Base-by-base conservation (phyloP, 83 land plant genomes). In the Picea mariana region DNA sequence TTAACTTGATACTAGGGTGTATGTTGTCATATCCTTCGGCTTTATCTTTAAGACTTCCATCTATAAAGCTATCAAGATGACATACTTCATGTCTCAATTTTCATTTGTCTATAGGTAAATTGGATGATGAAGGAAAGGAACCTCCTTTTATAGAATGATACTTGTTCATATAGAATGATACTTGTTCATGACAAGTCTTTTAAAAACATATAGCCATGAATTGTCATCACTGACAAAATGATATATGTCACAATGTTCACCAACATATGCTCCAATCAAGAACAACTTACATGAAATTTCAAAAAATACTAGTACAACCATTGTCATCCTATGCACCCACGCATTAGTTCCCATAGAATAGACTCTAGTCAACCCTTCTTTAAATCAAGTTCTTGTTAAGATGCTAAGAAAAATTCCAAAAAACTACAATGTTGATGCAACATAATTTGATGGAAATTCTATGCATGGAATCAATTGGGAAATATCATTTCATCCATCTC, bases 371-470 rank as follows among this genome's bases (percentile, higher is more conserved):
- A 31, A 31, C 31, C 31, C 31, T 31, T 31, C 31, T 31, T 31
- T 31, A 31, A 31, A 31, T 31, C 31, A 31, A 31, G 31, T 31
- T 31, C 99, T 93, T 89, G 79, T 63, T 82, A 84, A 87, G 94
- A 97, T 34, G 96, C 90, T 44, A 85, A 84, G 79, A 96, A 97
- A 64, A 97, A 97, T 79, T 97, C 99, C 67, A 97, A 42, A 31
- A 72, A 97, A 87, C 77, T 97, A 97, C 86, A 95, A 82, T n/a
- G 93, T 95, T 44, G 87, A 88, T 24, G 98, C 99, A 79, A 95
- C 87, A 72, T 90, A 92, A 49, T 87, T 82, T 47, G 84, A 62
- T 38, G 87, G 75, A 17, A 95, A 49, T 31, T 95, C 96, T 65
- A 88, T 82, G 9, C 91, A 93, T 9, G 87, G 93, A 9, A 97